Conservation (phyloP, 768 basidiomycete species). For the Gymnopilus dilepis region DNA sequence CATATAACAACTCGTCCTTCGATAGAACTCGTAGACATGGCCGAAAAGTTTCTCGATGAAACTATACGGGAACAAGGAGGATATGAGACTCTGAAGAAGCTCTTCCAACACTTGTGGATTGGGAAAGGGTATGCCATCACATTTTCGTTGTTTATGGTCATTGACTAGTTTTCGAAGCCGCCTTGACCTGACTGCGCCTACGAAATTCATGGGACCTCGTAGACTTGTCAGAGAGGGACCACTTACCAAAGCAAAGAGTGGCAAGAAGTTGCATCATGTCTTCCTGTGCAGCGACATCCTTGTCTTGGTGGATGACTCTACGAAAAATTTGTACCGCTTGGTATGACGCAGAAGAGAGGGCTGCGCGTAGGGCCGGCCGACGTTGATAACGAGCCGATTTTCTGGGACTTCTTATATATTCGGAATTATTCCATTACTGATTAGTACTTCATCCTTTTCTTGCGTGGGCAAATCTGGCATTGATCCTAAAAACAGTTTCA, state of each 20-base stretch:
- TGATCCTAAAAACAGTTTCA: slow-evolving; percentile 11
- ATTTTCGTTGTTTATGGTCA: background rate
- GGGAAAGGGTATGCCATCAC: slow-evolving; percentile 69
- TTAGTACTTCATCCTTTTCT: too few relatives aligned
- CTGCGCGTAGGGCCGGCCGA: slow-evolving; percentile 30
- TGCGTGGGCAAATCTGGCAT: too few relatives aligned
- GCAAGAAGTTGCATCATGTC: slow-evolving; percentile 71
- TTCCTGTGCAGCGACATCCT: slow-evolving; percentile 92
- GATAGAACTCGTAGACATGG: too few relatives aligned
- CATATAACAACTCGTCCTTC: too few relatives aligned
- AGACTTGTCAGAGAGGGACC: slow-evolving; percentile 80
- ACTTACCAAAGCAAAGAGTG: slow-evolving; percentile 83
- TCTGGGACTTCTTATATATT: too few relatives aligned
- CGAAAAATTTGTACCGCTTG: slow-evolving; percentile 80
- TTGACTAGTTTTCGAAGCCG: slow-evolving; percentile 46
- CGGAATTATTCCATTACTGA: too few relatives aligned
- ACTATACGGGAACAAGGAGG: too few relatives aligned
- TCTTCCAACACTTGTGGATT: slow-evolving; percentile 87
- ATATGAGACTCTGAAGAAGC: slow-evolving; percentile 68
- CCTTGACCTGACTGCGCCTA: slow-evolving; percentile 90
- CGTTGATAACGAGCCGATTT: too few relatives aligned
- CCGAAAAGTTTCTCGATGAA: too few relatives aligned
- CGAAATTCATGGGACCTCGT: slow-evolving; percentile 82
- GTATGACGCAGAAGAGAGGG: slow-evolving; percentile 61
- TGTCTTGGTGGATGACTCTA: slow-evolving; percentile 77